Evolutionary conservation across 495 filamentous ascomycete genomes (phyloP).

Genomic region (Cryomyces antarcticus): DNA sequence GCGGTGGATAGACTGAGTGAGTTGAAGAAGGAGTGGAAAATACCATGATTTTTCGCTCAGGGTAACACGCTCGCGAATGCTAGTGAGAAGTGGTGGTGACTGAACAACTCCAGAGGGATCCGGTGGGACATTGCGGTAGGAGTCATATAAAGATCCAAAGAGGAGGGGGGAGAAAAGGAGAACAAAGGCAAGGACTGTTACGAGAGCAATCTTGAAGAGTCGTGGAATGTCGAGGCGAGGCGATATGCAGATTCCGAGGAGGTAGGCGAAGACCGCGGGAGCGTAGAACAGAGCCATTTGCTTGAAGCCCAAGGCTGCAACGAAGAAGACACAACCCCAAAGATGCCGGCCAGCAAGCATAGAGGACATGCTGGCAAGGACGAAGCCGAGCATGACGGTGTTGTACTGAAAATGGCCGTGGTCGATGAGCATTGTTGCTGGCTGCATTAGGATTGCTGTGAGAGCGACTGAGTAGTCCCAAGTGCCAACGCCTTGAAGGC

Average conservation of each 20-base stretch:
- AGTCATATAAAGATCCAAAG: constrained; percentile 39
- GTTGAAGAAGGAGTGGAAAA: constrained; percentile 52
- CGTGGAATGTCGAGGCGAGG: constrained; percentile 49
- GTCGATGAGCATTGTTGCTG: constrained; percentile 77
- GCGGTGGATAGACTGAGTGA: constrained; percentile 66
- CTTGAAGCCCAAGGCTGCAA: constrained; percentile 84
- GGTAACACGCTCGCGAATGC: constrained; percentile 27
- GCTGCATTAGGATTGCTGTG: constrained; percentile 79
- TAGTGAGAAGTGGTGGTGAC: constrained; percentile 29
- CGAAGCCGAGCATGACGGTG: constrained; percentile 86
- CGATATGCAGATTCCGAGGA: constrained; percentile 66
- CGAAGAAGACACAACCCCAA: constrained; percentile 85
- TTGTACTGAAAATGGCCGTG: constrained; percentile 99
- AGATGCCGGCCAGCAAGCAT: constrained; percentile 66
- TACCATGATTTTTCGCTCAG: constrained; percentile 43
- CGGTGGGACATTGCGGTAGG: constrained; percentile 25
- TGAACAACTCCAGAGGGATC: constrained; percentile 26
- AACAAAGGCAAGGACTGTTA: constrained; percentile 53
- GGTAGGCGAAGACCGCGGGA: constrained; percentile 75
- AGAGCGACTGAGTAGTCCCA: constrained; percentile 75
- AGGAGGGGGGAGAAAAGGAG: constrained; percentile 56
- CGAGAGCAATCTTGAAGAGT: constrained; percentile 50
- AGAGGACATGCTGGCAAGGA: constrained; percentile 68
- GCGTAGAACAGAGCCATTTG: constrained; percentile 98
- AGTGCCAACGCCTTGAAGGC: constrained; percentile 43